Evolutionary conservation across 2,329 filamentous ascomycete genomes (phyloP).

Genomic region (Fusarium cyanostomum): DNA sequence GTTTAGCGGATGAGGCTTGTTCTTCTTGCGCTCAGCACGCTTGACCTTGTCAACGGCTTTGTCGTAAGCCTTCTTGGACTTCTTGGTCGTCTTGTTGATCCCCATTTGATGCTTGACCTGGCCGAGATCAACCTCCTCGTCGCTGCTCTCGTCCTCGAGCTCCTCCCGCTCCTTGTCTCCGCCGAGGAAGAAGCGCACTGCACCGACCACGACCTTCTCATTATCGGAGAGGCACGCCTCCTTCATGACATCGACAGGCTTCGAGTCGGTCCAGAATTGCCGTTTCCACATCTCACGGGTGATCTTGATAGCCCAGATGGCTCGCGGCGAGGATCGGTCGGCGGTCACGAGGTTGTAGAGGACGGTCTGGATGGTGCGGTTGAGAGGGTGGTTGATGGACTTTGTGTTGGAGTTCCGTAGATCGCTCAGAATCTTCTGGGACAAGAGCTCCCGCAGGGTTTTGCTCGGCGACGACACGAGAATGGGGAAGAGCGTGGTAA

Average conservation of each 20-base stretch:
- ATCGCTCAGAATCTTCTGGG: slow-evolving; percentile 89
- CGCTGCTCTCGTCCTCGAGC: slow-evolving; percentile 86
- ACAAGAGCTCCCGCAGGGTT: slow-evolving; percentile 83
- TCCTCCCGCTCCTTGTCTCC: slow-evolving; percentile 97
- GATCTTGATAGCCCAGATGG: slow-evolving; percentile 95
- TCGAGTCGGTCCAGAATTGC: slow-evolving; percentile 94
- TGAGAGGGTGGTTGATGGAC: slow-evolving; percentile 88
- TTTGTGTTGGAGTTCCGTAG: slow-evolving; percentile 88
- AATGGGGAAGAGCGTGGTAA: slow-evolving; percentile 94
- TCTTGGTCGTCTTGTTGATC: slow-evolving; percentile 97
- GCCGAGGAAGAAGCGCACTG: slow-evolving; percentile 93
- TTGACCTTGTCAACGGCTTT: slow-evolving; percentile 86
- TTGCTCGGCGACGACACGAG: slow-evolving; percentile 94
- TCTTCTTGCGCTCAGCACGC: slow-evolving; percentile 86
- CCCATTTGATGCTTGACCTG: slow-evolving; percentile 85
- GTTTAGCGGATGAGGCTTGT: slow-evolving; percentile 86
- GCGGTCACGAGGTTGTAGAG: slow-evolving; percentile 91
- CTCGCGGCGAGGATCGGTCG: slow-evolving; percentile 84
- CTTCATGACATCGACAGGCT: slow-evolving; percentile 98
- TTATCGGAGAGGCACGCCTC: slow-evolving; percentile 89
- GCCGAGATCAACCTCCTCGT: slow-evolving; percentile 80
- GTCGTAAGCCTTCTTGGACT: slow-evolving; percentile 80
- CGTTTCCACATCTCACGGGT: slow-evolving; percentile 96
- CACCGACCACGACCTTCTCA: slow-evolving; percentile 89
- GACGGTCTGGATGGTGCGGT: slow-evolving; percentile 91